Conservation (phyloP, 2,329 filamentous ascomycete genomes). For the Sordariomycetes sp. region DNA sequence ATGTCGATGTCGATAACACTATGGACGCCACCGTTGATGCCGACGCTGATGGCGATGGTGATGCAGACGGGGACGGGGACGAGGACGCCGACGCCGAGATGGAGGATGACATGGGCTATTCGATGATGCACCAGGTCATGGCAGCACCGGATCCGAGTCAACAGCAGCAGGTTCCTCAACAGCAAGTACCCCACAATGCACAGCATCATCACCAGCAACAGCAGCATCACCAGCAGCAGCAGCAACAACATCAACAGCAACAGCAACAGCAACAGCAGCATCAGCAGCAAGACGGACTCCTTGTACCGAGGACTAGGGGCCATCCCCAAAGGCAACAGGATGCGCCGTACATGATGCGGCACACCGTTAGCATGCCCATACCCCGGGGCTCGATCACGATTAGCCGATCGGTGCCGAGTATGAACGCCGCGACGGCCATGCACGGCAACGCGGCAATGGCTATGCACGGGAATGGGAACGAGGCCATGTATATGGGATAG, state of each 20-base stretch:
- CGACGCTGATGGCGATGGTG: slow-evolving; percentile 19
- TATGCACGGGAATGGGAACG: slow-evolving; percentile 33
- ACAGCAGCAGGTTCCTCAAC: slow-evolving; percentile 28
- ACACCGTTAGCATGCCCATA: slow-evolving; percentile 22
- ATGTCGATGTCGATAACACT: slow-evolving; percentile 25
- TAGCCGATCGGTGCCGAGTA: slow-evolving; percentile 34
- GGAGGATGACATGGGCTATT: slow-evolving; percentile 40
- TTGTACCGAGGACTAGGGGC: slow-evolving; percentile 29
- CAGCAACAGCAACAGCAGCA: background rate
- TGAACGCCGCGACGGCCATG: slow-evolving; percentile 25
- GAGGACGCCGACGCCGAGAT: slow-evolving; percentile 37
- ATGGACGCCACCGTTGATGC: slow-evolving; percentile 20
- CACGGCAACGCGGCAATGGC: slow-evolving; percentile 27
- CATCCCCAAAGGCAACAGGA: slow-evolving; percentile 22
- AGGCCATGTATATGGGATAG: slow-evolving; percentile 43
- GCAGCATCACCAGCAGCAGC: background rate
- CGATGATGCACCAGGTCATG: background rate
- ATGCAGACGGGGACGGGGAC: slow-evolving; percentile 12
- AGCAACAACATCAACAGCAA: slow-evolving; percentile 1
- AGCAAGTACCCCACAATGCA: slow-evolving; percentile 24
- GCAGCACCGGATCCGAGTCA: background rate
- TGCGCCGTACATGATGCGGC: slow-evolving; percentile 31
- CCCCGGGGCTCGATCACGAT: slow-evolving; percentile 26
- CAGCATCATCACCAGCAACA: background rate
- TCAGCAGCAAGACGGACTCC: slow-evolving; percentile 25